Evolutionary conservation across 345 rosid species (phyloP).

Genomic region (Gossypium ekmanianum): DNA sequence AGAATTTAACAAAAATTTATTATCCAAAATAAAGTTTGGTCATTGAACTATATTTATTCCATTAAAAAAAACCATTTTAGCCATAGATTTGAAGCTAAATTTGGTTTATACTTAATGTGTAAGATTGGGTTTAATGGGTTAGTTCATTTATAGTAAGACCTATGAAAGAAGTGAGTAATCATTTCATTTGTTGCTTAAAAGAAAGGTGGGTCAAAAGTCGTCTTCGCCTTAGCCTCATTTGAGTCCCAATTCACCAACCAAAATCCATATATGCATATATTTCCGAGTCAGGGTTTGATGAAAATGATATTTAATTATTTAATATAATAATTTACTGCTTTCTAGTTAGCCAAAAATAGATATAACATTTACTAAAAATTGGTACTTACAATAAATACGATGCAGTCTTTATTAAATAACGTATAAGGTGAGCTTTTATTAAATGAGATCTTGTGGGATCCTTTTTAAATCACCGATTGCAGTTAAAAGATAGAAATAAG

Average conservation of each 20-base stretch:
- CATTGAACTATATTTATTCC: background rate
- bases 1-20: background rate
- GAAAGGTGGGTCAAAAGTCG: constrained; percentile 12
- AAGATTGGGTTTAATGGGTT: background rate
- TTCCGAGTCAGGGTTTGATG: background rate
- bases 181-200: constrained; percentile 8
- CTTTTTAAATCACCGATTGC: no score
- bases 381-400: no score
- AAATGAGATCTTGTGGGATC: no score
- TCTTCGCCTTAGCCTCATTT: background rate
- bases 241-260: background rate
- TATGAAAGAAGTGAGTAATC: background rate
- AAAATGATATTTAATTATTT: background rate
- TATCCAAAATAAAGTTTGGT: background rate
- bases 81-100: background rate
- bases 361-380: no score
- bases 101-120: constrained; percentile 7
- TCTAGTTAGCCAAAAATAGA: no score
- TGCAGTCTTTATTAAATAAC: no score
- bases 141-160: background rate
- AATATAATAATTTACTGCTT: background rate
- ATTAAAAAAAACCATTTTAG: background rate
- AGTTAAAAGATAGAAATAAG: no score
- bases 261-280: background rate
- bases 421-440: no score